Evolutionary conservation across 75 land plant genomes (phyloP).

Genomic region (Gnetum montanum): DNA sequence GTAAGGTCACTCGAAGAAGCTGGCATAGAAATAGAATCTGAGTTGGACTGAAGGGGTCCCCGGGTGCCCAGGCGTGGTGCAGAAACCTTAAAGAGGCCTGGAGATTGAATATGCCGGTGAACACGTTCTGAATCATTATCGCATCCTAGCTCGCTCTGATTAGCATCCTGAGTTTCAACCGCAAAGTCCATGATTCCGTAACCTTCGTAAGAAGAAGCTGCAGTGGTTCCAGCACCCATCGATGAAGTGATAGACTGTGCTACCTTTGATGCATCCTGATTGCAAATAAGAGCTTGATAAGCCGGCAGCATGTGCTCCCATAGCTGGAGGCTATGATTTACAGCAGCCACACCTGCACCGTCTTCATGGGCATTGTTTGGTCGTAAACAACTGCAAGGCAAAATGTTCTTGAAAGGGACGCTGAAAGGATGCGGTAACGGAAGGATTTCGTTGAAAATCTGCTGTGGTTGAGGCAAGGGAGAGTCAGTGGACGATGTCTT

Average conservation of each 20-base stretch:
- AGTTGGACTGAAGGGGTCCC: constrained; percentile 95
- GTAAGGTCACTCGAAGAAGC: no score
- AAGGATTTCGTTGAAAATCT: no score
- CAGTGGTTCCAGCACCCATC: not conserved
- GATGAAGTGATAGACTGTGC: not conserved
- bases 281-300: no score
- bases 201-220: not conserved
- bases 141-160: constrained; percentile 16
- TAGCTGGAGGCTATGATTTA: no score
- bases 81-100: constrained; percentile 37
- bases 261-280: not conserved
- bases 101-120: constrained; percentile 4
- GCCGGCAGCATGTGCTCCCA: no score
- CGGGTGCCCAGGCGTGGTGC: constrained; percentile 35
- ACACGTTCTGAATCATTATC: not conserved
- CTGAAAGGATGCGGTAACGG: no score
- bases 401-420: not conserved
- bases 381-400: not conserved
- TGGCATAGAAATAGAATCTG: no score
- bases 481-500: constrained; percentile 9
- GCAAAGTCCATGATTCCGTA: not conserved
- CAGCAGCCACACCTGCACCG: no score
- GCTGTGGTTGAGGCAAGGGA: not conserved
- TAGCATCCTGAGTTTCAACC: constrained; percentile 22
- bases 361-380: no score